phyloP scores from a whole-genome alignment of 148 eudicot species.

The Persicaria tinctoria region DNA sequence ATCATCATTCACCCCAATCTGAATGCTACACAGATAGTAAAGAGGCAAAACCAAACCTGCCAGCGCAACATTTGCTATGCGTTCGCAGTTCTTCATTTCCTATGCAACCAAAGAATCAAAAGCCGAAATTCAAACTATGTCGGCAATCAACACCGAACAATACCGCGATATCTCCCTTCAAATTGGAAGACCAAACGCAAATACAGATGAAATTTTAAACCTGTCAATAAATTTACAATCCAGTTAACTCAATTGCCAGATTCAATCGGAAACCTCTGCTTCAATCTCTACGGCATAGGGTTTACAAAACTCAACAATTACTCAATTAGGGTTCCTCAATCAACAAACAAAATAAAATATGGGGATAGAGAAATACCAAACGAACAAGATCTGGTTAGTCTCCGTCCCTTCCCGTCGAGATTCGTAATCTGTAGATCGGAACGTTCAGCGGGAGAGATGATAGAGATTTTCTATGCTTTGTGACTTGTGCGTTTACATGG shows the following conservation, averaged over 20 bases:
- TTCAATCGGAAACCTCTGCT: neutral
- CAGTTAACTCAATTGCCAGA: neutral
- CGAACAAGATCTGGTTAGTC: neutral
- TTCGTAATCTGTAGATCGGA: neutral
- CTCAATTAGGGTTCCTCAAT: neutral
- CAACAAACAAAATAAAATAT: slow-evolving; percentile 1
- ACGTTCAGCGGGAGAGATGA: slow-evolving; percentile 5
- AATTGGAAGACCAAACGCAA: slow-evolving; percentile 14
- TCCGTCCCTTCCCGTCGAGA: slow-evolving; percentile 3
- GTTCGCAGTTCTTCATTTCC: slow-evolving; percentile 71
- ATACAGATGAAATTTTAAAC: neutral
- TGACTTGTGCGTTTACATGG: neutral
- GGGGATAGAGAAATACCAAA: neutral
- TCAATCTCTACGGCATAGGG: neutral
- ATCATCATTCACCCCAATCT: neutral
- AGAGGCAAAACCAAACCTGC: slow-evolving; percentile 45
- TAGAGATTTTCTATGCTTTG: slow-evolving; percentile 4
- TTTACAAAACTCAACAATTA: neutral
- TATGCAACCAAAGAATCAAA: neutral
- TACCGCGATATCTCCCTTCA: slow-evolving; percentile 1
- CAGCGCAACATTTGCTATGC: slow-evolving; percentile 68
- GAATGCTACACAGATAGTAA: neutral
- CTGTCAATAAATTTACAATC: slow-evolving; percentile 4
- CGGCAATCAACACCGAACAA: neutral
- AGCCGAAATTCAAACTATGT: neutral